Evolutionary conservation across 352 stramenopile species (phyloP), one percentile per base, ranked within the genome.

Genomic region (Phytophthora boehmeriae): DNA sequence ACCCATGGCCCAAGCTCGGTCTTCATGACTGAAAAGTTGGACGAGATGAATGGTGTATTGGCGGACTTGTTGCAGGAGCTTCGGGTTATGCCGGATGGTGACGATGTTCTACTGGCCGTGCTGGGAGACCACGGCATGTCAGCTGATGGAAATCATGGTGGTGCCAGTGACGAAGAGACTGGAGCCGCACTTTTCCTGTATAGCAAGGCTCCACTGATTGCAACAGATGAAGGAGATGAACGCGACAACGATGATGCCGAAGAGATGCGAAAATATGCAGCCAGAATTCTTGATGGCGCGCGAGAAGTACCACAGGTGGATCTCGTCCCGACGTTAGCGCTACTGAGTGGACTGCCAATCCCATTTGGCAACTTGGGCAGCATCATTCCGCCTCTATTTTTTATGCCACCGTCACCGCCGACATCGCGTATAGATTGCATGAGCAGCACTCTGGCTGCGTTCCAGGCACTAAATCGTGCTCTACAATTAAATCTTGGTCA

Each of bases 91-190:
- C 64, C 68, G 1, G 68, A 63, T 63, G 83, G 89, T 8, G 80
- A 94, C 27, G 85, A 95, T 48, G 88, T 86, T 11, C 66, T 98
- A 17, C 75, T 98, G 20, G 83, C 98, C 10, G 89, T 99, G 14
- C 89, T 99, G 51, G 97, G 97, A 23, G 97, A 99, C 77, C 97
- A 99, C 75, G 97, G 97, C 46, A 99, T 99, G 97, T 99, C 97
- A 3, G 88, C 96, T 38, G 95, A 98, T 67, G 97, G 97, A 25
- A 99, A 99, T 73, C 97, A 99, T 73, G 97, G 97, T n/a, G 97
- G 97, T 23, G 97, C 96, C 32, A 98, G 80, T 22, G 82, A 97
- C 36, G 93, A 99, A 28, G 97, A 99, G 71, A 96, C 93, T 0
- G 95, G 95, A 39, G 96, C 97, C 14, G 97, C 93, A 19, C 74